A percentile compares a stretch with the other conserved stretches of the same genome.
Conservation (phyloP, 2,329 filamentous ascomycete genomes). For the Aspergillus sp. region DNA sequence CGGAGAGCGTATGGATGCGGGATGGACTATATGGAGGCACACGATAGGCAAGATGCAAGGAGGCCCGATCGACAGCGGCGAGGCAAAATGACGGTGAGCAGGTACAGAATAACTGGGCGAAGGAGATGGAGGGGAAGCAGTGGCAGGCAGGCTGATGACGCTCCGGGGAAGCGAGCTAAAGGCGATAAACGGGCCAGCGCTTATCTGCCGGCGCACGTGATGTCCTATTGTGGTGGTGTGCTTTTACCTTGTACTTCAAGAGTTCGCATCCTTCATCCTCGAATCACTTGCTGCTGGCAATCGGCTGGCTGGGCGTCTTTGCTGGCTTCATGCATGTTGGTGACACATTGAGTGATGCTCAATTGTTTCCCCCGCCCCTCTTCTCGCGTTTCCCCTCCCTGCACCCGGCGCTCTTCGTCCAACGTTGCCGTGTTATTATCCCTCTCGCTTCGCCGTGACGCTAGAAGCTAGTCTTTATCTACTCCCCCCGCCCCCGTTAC, state of each 20-base stretch:
- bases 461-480: neutral
- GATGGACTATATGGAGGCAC: neutral
- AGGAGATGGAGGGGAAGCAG: neutral
- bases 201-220: constrained; percentile 18
- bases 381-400: neutral
- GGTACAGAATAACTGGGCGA: neutral
- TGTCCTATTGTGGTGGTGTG: neutral
- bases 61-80: neutral
- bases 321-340: constrained; percentile 8
- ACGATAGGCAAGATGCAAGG: neutral
- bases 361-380: neutral
- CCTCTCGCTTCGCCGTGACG: neutral
- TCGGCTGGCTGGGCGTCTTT: neutral
- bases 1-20: neutral
- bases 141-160: constrained; percentile 1
- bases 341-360: constrained; percentile 7
- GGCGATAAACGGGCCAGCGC: constrained; percentile 4
- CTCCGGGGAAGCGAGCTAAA: neutral
- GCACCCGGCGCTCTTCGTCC: neutral
- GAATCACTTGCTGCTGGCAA: neutral
- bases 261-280: neutral
- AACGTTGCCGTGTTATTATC: neutral
- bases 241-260: neutral
- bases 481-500: neutral
- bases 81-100: neutral